phyloP scores from a whole-genome alignment of 768 basidiomycete species.

The Mycena capillaripes region DNA sequence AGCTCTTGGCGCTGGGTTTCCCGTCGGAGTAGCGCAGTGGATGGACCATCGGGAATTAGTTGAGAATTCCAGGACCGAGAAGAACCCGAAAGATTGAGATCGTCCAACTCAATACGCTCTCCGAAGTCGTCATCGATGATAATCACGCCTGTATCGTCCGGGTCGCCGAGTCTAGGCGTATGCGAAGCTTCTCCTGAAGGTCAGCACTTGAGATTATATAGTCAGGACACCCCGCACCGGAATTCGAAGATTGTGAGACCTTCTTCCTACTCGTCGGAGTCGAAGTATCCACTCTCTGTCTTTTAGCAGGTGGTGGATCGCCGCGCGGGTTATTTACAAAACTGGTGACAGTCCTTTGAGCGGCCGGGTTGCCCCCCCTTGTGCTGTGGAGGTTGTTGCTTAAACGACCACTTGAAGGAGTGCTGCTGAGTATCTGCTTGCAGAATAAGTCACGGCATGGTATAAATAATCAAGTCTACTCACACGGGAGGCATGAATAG shows the following conservation, averaged over 20 bases:
- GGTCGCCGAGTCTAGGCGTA: not conserved
- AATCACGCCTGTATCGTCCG: slow-evolving; percentile 11
- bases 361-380: slow-evolving; percentile 1
- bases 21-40: not conserved
- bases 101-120: not conserved
- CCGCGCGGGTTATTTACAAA: not conserved
- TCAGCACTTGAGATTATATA: not conserved
- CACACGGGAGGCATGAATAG: slow-evolving; percentile 11
- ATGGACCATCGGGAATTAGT: not conserved
- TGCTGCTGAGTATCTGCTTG: slow-evolving; percentile 6
- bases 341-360: not conserved
- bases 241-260: slow-evolving; percentile 10
- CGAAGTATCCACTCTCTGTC: not conserved
- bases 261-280: slow-evolving; percentile 17
- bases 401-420: slow-evolving; percentile 5
- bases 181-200: not conserved
- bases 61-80: not conserved
- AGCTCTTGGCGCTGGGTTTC: not conserved
- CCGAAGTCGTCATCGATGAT: slow-evolving; percentile 7
- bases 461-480: not conserved
- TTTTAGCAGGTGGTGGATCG: slow-evolving; percentile 23
- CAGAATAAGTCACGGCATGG: not conserved
- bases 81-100: not conserved
- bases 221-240: not conserved
- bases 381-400: not conserved